Percentiles rank a stretch among this genome's conserved stretches.
phyloP scores from a whole-genome alignment of 164 flowering plant genomes.

The Vitis rupestris region DNA sequence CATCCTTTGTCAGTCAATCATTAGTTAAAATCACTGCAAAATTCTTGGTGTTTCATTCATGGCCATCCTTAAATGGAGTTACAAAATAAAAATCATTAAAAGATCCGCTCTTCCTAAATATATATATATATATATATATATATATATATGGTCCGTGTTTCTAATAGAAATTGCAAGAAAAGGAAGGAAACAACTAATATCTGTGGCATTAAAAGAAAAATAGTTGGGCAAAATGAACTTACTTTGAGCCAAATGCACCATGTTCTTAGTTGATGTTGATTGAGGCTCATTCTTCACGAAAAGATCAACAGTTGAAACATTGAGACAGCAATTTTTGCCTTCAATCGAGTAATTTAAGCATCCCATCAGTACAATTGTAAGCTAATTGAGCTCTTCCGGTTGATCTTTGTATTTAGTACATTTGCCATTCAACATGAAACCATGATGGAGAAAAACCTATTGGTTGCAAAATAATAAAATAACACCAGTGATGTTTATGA shows the following conservation, averaged over 20 bases:
- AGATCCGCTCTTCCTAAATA: no score
- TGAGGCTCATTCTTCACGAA: slow-evolving; percentile 66
- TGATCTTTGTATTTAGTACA: no score
- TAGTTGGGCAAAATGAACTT: slow-evolving; percentile 20
- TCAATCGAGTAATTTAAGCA: not conserved
- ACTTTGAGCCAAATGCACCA: slow-evolving; percentile 81
- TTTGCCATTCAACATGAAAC: not conserved
- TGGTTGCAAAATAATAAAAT: not conserved
- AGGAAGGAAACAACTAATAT: not conserved
- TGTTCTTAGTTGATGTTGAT: slow-evolving; percentile 63
- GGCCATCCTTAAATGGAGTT: no score
- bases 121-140: no score
- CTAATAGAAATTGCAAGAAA: not conserved
- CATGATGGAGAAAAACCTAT: no score
- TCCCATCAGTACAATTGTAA: not conserved
- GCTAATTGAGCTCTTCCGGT: no score
- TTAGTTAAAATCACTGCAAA: not conserved
- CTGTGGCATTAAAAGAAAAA: no score
- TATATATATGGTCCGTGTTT: no score
- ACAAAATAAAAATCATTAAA: no score
- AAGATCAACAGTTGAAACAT: slow-evolving; percentile 50
- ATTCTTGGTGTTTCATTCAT: no score
- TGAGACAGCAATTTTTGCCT: slow-evolving; percentile 76
- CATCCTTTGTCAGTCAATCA: not conserved
- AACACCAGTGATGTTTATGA: no score